These are phyloP conservation scores for Pistacia atlantica DNA, from an alignment of 345 rosid species.

Conservation along the genomic window DNA sequence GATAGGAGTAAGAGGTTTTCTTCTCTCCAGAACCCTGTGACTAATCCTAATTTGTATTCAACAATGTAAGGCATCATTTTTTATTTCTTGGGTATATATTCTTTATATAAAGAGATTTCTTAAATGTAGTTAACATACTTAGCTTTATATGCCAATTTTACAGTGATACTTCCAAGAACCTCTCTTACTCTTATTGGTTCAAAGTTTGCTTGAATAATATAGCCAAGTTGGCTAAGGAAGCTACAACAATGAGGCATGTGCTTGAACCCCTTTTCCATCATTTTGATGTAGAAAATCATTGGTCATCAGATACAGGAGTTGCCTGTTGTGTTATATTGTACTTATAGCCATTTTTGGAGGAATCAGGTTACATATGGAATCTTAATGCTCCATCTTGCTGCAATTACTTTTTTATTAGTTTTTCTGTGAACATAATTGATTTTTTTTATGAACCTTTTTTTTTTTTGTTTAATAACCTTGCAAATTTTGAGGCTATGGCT, in stretches of 20 bases:
- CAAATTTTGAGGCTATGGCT: constrained; percentile 90
- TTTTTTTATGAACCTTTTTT: no score
- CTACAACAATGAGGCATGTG: constrained; percentile 81
- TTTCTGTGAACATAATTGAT: constrained; percentile 21
- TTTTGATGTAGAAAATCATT: constrained; percentile 73
- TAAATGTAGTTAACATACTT: constrained; percentile 21
- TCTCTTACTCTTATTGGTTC: constrained; percentile 92
- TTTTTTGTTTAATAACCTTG: constrained; percentile 11
- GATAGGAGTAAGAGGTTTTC: no score
- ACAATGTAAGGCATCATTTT: no score
- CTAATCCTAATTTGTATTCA: no score
- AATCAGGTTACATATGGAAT: constrained; percentile 56
- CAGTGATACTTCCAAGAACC: constrained; percentile 77
- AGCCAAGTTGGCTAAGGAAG: constrained; percentile 84
- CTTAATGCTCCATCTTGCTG: not conserved
- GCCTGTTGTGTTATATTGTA: constrained; percentile 72
- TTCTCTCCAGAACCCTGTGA: no score
- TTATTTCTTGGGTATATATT: no score
- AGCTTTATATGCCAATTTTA: constrained; percentile 22
- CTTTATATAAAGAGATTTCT: constrained; percentile 13
- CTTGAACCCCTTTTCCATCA: constrained; percentile 87
- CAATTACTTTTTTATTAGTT: no score
- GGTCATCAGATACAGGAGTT: constrained; percentile 73
- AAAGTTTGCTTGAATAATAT: constrained; percentile 73
- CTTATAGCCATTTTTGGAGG: constrained; percentile 77